Evolutionary conservation across 169 alveolate genomes (phyloP).

Genomic region (Plasmodium reichenowi): DNA sequence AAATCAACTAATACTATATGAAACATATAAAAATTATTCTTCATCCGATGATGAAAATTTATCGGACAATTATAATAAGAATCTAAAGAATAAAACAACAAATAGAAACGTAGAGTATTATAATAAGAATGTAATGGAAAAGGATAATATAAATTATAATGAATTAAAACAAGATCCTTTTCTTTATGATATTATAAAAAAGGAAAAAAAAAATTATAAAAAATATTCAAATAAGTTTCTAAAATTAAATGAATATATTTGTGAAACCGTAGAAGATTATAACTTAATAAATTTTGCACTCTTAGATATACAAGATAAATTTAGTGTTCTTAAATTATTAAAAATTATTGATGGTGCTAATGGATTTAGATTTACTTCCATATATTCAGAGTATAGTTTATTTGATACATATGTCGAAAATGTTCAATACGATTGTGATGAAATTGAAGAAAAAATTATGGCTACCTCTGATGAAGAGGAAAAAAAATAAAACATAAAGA

Average conservation of each 20-base stretch:
- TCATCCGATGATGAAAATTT: conserved; percentile 26
- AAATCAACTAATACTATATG: conserved; percentile 51
- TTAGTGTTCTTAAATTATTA: conserved; percentile 85
- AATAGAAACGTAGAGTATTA: not conserved
- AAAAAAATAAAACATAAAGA: not conserved
- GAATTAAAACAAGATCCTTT: not conserved
- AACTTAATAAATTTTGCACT: conserved; percentile 84
- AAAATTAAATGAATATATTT: conserved; percentile 79
- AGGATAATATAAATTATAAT: conserved; percentile 16
- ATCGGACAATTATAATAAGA: not conserved
- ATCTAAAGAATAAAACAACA: conserved; percentile 23
- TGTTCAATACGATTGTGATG: conserved; percentile 80
- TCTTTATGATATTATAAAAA: conserved; percentile 8
- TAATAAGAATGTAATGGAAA: not conserved
- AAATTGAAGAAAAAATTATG: conserved; percentile 74
- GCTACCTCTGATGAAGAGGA: conserved; percentile 78
- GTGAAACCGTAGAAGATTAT: conserved; percentile 85
- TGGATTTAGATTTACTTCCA: conserved; percentile 86
- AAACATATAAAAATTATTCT: conserved; percentile 45
- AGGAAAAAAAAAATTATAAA: conserved; percentile 38
- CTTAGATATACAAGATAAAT: conserved; percentile 89
- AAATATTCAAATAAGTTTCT: conserved; percentile 79
- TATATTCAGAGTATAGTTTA: conserved; percentile 34
- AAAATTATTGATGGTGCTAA: conserved; percentile 87
- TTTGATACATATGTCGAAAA: conserved; percentile 79